Evolutionary conservation across 495 filamentous ascomycete species (phyloP).

Genomic region (Astrocystis sublimbata): DNA sequence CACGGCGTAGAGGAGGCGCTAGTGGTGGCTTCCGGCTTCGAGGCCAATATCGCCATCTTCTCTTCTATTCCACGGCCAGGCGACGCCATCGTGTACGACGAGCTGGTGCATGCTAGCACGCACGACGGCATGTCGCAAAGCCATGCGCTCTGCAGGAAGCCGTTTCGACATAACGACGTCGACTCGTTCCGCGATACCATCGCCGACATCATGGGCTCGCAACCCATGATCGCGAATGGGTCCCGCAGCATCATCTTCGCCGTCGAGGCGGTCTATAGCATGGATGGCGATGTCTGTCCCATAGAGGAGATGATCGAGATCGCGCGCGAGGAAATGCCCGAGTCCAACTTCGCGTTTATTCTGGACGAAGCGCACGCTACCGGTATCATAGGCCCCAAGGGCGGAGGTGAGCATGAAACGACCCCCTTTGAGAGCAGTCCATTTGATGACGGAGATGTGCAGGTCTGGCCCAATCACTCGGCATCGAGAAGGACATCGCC

Average conservation of each 20-base stretch:
- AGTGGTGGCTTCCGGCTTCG: conserved; percentile 62
- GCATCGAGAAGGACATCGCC: no score
- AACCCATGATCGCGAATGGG: conserved; percentile 36
- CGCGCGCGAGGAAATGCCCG: conserved; percentile 24
- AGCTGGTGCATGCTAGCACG: conserved; percentile 65
- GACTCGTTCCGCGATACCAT: conserved; percentile 47
- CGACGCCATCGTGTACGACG: conserved; percentile 64
- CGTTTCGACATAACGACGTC: conserved; percentile 59
- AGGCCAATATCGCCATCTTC: conserved; percentile 62
- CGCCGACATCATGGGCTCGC: conserved; percentile 28
- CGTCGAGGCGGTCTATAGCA: conserved; percentile 66
- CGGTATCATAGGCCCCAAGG: no score
- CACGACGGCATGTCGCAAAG: conserved; percentile 63
- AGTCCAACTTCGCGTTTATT: no score
- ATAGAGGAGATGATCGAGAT: conserved; percentile 53
- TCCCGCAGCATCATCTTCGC: conserved; percentile 48
- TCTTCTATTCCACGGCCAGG: conserved; percentile 58
- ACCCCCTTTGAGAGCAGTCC: no score
- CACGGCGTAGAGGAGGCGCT: conserved; percentile 55
- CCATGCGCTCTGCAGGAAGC: conserved; percentile 42
- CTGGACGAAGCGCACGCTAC: no score
- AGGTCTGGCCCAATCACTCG: no score
- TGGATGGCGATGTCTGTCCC: conserved; percentile 68
- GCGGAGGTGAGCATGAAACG: no score
- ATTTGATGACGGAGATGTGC: no score